Conservation (phyloP, 1,284 basidiomycete species). For the Pseudozyma tsukubaensis region DNA sequence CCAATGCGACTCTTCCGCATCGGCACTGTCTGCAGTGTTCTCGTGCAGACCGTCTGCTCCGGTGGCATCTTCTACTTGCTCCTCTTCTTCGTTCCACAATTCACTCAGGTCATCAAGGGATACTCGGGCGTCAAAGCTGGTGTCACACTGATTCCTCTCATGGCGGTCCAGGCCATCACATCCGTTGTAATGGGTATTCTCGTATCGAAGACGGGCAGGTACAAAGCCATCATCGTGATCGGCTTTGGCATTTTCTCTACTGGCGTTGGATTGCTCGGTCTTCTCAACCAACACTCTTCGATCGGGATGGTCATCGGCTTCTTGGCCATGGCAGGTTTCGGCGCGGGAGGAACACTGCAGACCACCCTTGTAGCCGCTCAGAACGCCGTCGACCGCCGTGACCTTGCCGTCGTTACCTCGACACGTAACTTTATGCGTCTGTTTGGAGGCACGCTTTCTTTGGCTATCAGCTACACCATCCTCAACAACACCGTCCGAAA, state of each 20-base stretch:
- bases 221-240: slow-evolving; percentile 75
- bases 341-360: slow-evolving; percentile 74
- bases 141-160: slow-evolving; percentile 76
- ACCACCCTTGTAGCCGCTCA: slow-evolving; percentile 75
- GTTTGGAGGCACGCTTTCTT: slow-evolving; percentile 75
- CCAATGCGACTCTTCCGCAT: slow-evolving; percentile 76
- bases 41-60: slow-evolving; percentile 69
- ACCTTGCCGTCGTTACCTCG: slow-evolving; percentile 79
- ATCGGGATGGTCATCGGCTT: slow-evolving; percentile 75
- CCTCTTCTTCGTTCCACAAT: slow-evolving; percentile 76
- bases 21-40: slow-evolving; percentile 77
- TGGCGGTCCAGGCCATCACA: slow-evolving; percentile 72
- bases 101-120: slow-evolving; percentile 78
- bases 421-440: slow-evolving; percentile 78
- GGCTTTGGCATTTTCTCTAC: slow-evolving; percentile 73
- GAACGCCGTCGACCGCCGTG: slow-evolving; percentile 76
- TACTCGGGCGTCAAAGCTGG: slow-evolving; percentile 76
- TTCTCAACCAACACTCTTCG: slow-evolving; percentile 72
- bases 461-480: slow-evolving; percentile 75
- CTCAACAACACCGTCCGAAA: slow-evolving; percentile 53
- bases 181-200: slow-evolving; percentile 73
- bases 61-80: slow-evolving; percentile 63
- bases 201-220: slow-evolving; percentile 77
- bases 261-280: slow-evolving; percentile 75
- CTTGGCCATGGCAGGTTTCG: slow-evolving; percentile 77